Base-by-base conservation (phyloP, 2,329 filamentous ascomycete genomes). In the Talaromyces sp. region DNA sequence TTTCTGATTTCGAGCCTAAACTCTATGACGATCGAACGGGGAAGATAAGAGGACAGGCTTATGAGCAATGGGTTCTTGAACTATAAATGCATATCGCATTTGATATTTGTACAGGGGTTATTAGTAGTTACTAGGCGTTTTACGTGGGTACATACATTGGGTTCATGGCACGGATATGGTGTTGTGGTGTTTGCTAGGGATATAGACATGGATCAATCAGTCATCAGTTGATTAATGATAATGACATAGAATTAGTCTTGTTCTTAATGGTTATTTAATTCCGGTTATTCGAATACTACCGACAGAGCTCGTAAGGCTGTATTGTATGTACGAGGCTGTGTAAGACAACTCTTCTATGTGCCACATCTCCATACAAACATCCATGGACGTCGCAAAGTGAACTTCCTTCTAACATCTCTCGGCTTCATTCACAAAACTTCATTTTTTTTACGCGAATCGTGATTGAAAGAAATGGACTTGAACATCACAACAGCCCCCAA, bases 1-100 rank as follows among this genome's bases (percentile, higher is more conserved):
- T 73, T 8, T 79, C 79, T 45, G 79, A 78, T 53, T 81, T 81
- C 66, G 75, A 79, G 70, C 76, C 80, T 2, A 70, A 77, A 13
- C 68, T 79, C 49, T 76, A 77, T 66, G 66, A 72, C 15, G 72
- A 75, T 63, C 74, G 75, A 8, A 73, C 72, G 65, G 71, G 69
- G 59, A 68, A 68, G 27, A 68, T 72, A 45, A 70, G 79, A 54
- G 79, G 76, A 15, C 68, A 75, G 22, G 75, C 76, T 0, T 80
- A 79, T 69, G 80, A 82, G 70, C 77, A 73, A 10, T 81, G 78
- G 75, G 67, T 78, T 31, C 69, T 80, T 63, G 71, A 38, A 65
- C 69, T 66, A 68, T 63, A 54, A 65, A 11, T 19, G 29, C 64
- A 49, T 22, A 31, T 54, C 7, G 58, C 65, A 58, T 58, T 31